Base-by-base conservation (phyloP, 495 filamentous ascomycete species). In the Trypethelium eluteriae region DNA sequence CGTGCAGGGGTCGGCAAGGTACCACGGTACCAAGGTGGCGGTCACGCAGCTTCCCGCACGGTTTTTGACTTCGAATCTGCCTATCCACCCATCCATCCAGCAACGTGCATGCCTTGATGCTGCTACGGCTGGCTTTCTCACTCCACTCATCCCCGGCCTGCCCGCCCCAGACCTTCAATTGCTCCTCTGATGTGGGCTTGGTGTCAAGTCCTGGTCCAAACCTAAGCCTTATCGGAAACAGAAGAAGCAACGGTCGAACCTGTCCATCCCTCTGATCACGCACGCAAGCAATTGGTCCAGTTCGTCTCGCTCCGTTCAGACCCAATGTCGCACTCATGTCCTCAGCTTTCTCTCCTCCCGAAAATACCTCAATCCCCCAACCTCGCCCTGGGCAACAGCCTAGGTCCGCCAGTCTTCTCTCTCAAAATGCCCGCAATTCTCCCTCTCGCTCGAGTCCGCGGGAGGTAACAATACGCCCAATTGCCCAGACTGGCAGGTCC, bases 321-420 rank as follows among this genome's bases (percentile, higher is more conserved):
- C 53, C 72, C 72, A 74, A 74, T 74, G 72, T 74, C 68, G 70
- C 66, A 65, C 70, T 70, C 72, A 74, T 74, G 72, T 74, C 72
- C 65, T 41, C 63, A 32, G 65, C 67, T 66, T 69, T 68, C 64
- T 35, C 66, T 64, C 68, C 62, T 64, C 67, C 65, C 64, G 62
- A 67, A 70, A 69, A 67, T 71, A 69, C 68, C 68, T 74, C 70
- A 69, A 64, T 68, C 50, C 39, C 71, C 71, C 53, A 32, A 59
- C 32, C 53, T 9, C 49, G 16, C 49, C 53, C n/a, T 36, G 53
- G n/a, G 25, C 53, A 35, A 3, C 53, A 10, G 7, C 53, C 32
- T 5, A 53, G n/a, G 49, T 7, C 25, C 36, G 25, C 32, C 14
- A 7, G 11, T 14, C 36, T 32, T 36, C 6, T 36, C 32, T 4